Base-by-base conservation (phyloP, 805 yeast genomes). In the Zygosaccharomyces bisporus region DNA sequence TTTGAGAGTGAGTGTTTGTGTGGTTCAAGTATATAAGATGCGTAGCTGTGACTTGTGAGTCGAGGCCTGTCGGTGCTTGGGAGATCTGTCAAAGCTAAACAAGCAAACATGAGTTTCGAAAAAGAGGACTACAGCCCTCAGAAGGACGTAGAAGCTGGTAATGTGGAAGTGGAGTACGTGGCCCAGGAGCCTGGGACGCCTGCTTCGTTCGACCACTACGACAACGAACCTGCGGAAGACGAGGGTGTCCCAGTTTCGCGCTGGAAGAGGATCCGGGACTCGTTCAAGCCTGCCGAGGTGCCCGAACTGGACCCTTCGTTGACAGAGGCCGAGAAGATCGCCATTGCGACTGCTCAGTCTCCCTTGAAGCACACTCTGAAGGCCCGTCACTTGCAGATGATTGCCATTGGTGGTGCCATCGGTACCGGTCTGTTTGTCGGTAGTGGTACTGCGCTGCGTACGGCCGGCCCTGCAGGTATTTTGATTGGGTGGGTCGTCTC, bases 371-470 rank as follows among this genome's bases (percentile, higher is more conserved):
- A 77, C 51, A 68, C 74, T 10, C 63, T 80, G 57, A 79, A 77
- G 53, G 63, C 68, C 34, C 74, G 84, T 67, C 77, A 64, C 64
- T 70, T 68, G 67, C 83, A 79, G 61, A 76, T 81, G 81, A 77
- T 81, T 49, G 82, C 87, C 30, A 73, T 82, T 43, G 88, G 86
- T 49, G 86, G 86, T 54, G 74, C 81, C 48, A 79, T 82, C 51
- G 87, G 89, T 62, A 80, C 86, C 23, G 95, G 91, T 61, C 68
- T 85, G 44, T 79, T 85, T 52, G 83, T 85, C 40, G 86, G 87
- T 57, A 75, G 86, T 20, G 88, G 87, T 50, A 67, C 69, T 8
- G 78, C 84, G 3, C 66, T 83, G 49, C 55, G 72, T 41, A 74
- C 79, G 29, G 85, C 84, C 52, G 88, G 88, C 33, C 86, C 88